Conservation (phyloP, 371 early-diverging fungal species). For the Haplosporangium sp. region DNA sequence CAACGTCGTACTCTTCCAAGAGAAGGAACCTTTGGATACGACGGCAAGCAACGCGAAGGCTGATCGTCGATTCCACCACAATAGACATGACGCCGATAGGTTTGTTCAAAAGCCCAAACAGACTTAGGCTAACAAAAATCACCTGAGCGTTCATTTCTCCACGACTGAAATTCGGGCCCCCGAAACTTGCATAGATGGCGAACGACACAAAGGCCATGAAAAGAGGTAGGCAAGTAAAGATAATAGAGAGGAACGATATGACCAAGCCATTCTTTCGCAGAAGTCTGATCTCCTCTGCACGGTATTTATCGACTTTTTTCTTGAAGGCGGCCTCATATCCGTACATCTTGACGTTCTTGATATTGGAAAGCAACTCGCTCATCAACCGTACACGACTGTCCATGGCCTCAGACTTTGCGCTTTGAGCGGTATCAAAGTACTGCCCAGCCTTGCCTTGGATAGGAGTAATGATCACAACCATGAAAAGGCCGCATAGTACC, state of each 20-base stretch:
- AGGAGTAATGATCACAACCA: constrained; percentile 26
- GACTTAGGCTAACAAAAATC: constrained; percentile 39
- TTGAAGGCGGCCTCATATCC: constrained; percentile 65
- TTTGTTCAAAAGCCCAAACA: constrained; percentile 23
- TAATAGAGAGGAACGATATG: constrained; percentile 35
- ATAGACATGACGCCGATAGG: constrained; percentile 25
- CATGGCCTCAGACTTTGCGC: constrained; percentile 55
- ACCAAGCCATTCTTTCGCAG: constrained; percentile 23
- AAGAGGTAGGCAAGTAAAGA: constrained; percentile 31
- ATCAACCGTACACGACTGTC: constrained; percentile 72
- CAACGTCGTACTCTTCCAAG: constrained; percentile 33
- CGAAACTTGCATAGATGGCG: constrained; percentile 24
- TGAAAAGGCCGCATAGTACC: constrained; percentile 15
- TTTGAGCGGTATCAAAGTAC: constrained; percentile 16
- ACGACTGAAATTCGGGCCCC: constrained; percentile 43
- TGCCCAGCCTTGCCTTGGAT: constrained; percentile 24
- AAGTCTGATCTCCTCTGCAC: constrained; percentile 38
- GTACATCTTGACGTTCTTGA: constrained; percentile 63
- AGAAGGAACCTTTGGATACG: constrained; percentile 49
- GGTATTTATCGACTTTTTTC: constrained; percentile 17
- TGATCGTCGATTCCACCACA: constrained; percentile 11
- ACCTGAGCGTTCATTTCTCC: constrained; percentile 38
- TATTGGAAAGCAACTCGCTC: constrained; percentile 59
- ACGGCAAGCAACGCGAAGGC: constrained; percentile 25
- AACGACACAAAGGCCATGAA: constrained; percentile 52